Percentiles rank a stretch among this genome's conserved stretches.
Conservation (phyloP, 2,329 filamentous ascomycete species). For the Penicillium sp. region DNA sequence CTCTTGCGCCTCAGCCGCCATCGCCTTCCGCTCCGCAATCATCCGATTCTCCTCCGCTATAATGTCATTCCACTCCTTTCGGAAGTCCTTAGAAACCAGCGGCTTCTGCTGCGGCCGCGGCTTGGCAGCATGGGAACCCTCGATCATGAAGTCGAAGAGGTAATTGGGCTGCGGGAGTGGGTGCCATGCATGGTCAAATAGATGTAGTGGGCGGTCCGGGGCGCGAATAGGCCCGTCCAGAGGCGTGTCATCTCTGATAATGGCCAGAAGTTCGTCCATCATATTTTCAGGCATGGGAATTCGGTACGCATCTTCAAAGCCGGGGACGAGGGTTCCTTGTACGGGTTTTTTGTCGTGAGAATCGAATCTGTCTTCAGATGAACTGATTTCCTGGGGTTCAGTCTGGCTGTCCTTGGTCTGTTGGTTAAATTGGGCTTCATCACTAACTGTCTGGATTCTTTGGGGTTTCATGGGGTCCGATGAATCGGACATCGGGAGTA, state of each 20-base stretch:
- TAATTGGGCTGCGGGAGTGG: background rate
- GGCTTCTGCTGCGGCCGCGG: background rate
- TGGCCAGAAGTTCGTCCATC: background rate
- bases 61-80: background rate
- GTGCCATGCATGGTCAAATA: background rate
- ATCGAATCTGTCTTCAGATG: background rate
- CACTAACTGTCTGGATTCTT: conserved; percentile 16
- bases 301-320: background rate
- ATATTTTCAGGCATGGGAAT: conserved; percentile 9
- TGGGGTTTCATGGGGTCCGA: conserved; percentile 10
- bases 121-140: background rate
- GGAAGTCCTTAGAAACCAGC: background rate
- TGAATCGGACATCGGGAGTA: conserved; percentile 1
- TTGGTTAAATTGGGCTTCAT: background rate
- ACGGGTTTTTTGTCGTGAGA: background rate
- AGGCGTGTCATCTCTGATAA: conserved; percentile 1
- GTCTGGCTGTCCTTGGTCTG: background rate
- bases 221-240: background rate
- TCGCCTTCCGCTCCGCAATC: background rate
- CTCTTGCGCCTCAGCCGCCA: background rate
- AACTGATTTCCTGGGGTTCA: conserved; percentile 10
- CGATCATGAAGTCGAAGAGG: background rate
- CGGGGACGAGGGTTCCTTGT: background rate
- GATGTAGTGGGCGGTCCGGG: background rate
- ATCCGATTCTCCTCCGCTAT: background rate